A percentile compares a stretch with the other conserved stretches of the same genome.
Conservation (phyloP, 2,329 filamentous ascomycete genomes). For the Grosmannia serpens region DNA sequence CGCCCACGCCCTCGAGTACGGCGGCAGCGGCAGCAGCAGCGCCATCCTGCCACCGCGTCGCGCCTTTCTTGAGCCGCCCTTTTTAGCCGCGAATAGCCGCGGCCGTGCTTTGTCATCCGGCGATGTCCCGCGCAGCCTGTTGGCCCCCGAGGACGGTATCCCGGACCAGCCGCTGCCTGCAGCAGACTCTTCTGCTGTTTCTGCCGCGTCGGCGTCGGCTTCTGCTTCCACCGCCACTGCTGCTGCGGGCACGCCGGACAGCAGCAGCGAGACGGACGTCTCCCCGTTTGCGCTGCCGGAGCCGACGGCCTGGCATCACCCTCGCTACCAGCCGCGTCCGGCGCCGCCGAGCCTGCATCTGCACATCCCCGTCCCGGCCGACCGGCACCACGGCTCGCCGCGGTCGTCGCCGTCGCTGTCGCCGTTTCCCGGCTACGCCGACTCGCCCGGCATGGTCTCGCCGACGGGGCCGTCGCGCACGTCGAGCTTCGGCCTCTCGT, state of each 20-base stretch:
- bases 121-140: constrained; percentile 20
- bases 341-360: constrained; percentile 23
- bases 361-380: constrained; percentile 27
- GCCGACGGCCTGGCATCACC: not conserved
- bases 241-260: no score
- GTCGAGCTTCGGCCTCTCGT: constrained; percentile 42
- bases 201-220: not conserved
- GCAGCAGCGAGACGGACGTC: not conserved
- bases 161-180: no score
- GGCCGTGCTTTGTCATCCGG: constrained; percentile 37
- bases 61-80: no score
- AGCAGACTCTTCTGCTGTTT: no score
- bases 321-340: not conserved
- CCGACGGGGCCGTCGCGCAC: constrained; percentile 26
- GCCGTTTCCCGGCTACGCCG: constrained; percentile 59
- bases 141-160: not conserved
- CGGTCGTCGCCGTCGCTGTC: constrained; percentile 38
- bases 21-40: constrained; percentile 6
- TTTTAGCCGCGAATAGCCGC: constrained; percentile 11
- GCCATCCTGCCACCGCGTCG: constrained; percentile 4
- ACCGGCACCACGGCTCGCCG: constrained; percentile 18
- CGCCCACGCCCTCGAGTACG: not conserved
- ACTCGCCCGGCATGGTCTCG: constrained; percentile 38
- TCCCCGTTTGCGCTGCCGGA: not conserved
- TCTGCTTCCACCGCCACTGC: not conserved